These are phyloP conservation scores for Solanum lignicaule DNA, from an alignment of 257 asterid genomes.

Conservation along the genomic window DNA sequence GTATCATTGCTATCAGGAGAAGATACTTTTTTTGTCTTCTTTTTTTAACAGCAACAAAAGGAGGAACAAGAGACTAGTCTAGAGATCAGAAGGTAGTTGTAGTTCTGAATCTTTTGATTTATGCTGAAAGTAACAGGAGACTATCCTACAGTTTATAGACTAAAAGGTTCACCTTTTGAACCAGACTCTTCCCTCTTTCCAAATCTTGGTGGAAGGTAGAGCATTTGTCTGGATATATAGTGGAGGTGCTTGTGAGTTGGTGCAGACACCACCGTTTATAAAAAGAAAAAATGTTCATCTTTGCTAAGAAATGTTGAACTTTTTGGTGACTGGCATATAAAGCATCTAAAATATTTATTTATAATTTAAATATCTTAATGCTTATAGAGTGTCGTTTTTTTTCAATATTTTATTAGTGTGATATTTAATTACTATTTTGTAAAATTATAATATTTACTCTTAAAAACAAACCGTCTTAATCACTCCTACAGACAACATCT, in stretches of 20 bases:
- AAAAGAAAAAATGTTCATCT: not conserved
- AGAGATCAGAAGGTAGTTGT: not conserved
- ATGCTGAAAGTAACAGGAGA: not conserved
- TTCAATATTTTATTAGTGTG: too few relatives aligned
- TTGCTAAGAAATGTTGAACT: not conserved
- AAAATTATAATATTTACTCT: too few relatives aligned
- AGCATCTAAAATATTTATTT: not conserved
- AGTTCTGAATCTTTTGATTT: not conserved
- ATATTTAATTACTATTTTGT: too few relatives aligned
- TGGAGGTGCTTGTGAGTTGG: not conserved
- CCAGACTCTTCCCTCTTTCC: not conserved
- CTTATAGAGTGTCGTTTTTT: too few relatives aligned
- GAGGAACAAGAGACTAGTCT: not conserved
- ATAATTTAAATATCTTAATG: too few relatives aligned
- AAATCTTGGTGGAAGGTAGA: not conserved
- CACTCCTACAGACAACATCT: too few relatives aligned
- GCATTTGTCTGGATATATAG: not conserved
- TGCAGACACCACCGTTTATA: not conserved
- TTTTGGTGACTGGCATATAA: not conserved
- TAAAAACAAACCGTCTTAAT: too few relatives aligned
- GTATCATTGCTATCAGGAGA: not conserved
- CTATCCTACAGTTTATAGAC: not conserved
- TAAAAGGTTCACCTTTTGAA: not conserved
- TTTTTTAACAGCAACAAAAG: not conserved
- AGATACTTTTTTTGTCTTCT: not conserved